Conservation (phyloP, 1,284 basidiomycete species). For the Heterobasidion irregulare region DNA sequence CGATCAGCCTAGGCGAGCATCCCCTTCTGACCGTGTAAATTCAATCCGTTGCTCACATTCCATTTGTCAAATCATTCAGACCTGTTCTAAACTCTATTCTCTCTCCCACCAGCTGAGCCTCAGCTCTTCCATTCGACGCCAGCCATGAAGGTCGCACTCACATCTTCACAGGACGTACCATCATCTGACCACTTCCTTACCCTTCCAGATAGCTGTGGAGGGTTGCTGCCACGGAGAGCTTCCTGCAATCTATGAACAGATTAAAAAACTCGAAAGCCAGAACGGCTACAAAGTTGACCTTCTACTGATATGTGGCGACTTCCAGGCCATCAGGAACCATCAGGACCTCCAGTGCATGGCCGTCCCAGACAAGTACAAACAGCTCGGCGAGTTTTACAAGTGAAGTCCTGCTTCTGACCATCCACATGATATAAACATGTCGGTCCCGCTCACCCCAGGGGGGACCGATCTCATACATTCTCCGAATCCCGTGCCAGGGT, state of each 20-base stretch:
- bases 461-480: background rate
- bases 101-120: too few species aligned
- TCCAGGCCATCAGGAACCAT: slow-evolving; percentile 86
- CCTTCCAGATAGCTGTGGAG: slow-evolving; percentile 76
- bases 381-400: slow-evolving; percentile 81
- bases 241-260: slow-evolving; percentile 79
- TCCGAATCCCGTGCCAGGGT: background rate
- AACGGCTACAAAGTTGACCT: slow-evolving; percentile 72
- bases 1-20: too few species aligned
- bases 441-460: background rate
- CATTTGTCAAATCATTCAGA: too few species aligned
- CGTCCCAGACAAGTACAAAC: slow-evolving; percentile 84
- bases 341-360: slow-evolving; percentile 87
- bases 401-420: slow-evolving; percentile 25
- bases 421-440: background rate
- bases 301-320: slow-evolving; percentile 91
- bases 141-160: background rate
- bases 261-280: slow-evolving; percentile 52
- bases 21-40: too few species aligned
- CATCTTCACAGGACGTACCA: background rate
- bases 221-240: slow-evolving; percentile 94
- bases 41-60: too few species aligned
- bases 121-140: too few species aligned
- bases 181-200: background rate
- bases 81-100: too few species aligned